Evolutionary conservation across 768 basidiomycete species (phyloP).

Genomic region (Infundibulicybe gibba): DNA sequence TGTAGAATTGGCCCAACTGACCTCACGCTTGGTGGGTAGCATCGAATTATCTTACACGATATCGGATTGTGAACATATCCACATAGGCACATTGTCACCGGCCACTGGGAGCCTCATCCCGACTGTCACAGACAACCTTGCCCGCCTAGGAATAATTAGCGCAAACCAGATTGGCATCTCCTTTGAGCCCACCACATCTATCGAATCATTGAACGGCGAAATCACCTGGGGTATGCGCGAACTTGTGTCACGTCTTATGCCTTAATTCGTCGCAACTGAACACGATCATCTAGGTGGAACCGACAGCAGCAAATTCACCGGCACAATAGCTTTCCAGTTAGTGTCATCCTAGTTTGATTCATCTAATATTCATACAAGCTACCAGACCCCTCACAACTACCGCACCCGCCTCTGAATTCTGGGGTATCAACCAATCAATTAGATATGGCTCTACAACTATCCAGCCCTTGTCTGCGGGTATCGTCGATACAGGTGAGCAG

Average conservation of each 20-base stretch:
- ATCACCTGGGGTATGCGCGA: constrained; percentile 21
- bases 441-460: constrained; percentile 34
- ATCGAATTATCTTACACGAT: neutral
- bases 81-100: constrained; percentile 33
- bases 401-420: constrained; percentile 38
- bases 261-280: too few relatives aligned
- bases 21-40: constrained; percentile 28
- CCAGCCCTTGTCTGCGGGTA: constrained; percentile 35
- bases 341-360: neutral
- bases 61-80: neutral
- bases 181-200: constrained; percentile 41
- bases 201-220: constrained; percentile 42
- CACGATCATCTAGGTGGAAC: too few relatives aligned
- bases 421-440: constrained; percentile 51
- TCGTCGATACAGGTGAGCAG: constrained; percentile 48
- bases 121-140: constrained; percentile 57
- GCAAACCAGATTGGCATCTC: constrained; percentile 47
- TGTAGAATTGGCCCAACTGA: constrained; percentile 48
- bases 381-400: constrained; percentile 32
- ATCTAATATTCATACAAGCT: constrained; percentile 25
- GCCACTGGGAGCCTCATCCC: constrained; percentile 29
- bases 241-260: too few relatives aligned
- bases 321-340: neutral
- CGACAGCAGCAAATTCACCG: too few relatives aligned
- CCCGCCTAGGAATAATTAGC: constrained; percentile 40